Conservation (phyloP, 192 early-diverging fungal genomes). For the Gryganskiella cystojenkinii region DNA sequence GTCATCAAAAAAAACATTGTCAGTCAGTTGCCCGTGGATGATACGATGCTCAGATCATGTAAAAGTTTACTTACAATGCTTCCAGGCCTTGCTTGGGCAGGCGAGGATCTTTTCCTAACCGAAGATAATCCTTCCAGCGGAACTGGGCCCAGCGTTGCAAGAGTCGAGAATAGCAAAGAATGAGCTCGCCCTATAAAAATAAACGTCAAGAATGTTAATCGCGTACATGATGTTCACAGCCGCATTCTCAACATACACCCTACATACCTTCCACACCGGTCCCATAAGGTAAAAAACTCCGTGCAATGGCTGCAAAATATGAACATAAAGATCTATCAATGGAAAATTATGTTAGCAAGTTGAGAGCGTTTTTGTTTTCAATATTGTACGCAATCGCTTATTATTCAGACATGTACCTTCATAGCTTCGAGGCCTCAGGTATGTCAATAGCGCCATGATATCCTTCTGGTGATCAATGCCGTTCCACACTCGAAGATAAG, state of each 20-base stretch:
- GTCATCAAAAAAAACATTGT: neutral
- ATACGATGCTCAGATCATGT: too few species aligned
- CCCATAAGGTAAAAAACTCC: conserved; percentile 46
- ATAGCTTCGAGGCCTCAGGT: conserved; percentile 54
- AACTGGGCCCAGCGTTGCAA: conserved; percentile 59
- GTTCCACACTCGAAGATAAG: conserved; percentile 59
- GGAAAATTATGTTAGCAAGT: neutral
- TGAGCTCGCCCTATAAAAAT: conserved; percentile 51
- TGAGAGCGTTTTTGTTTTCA: neutral
- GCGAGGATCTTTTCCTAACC: conserved; percentile 27
- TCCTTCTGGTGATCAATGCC: conserved; percentile 55
- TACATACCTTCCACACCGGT: conserved; percentile 61
- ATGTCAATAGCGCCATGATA: conserved; percentile 60
- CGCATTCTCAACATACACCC: neutral
- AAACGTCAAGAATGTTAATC: neutral
- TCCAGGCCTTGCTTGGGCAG: conserved; percentile 15
- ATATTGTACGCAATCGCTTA: neutral
- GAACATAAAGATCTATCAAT: conserved; percentile 48
- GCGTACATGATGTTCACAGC: neutral
- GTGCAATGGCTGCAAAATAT: conserved; percentile 55
- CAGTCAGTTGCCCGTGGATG: neutral
- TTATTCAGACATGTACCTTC: conserved; percentile 58
- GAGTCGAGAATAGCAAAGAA: conserved; percentile 51
- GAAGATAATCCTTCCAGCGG: conserved; percentile 49
- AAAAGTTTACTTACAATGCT: conserved; percentile 30